Conservation (phyloP, 164 flowering plant species). For the Sextonia rubra region DNA sequence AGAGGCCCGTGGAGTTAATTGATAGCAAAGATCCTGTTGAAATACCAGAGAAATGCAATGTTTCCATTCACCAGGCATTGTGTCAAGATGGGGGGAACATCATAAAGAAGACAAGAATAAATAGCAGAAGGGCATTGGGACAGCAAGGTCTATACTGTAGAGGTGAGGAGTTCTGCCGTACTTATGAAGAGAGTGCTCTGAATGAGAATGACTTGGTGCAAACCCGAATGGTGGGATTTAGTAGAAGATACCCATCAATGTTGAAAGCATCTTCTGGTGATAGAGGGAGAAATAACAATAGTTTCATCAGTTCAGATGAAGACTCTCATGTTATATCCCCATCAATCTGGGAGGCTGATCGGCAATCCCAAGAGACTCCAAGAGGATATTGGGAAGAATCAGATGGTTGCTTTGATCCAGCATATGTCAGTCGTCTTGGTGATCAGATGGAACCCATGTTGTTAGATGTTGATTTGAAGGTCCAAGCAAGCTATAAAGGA, state of each 20-base stretch:
- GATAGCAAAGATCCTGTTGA: constrained; percentile 18
- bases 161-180: constrained; percentile 23
- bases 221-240: constrained; percentile 22
- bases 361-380: constrained; percentile 23
- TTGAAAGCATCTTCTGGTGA: constrained; percentile 27
- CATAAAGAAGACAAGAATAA: neutral
- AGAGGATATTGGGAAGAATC: constrained; percentile 49
- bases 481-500: constrained; percentile 55
- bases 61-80: constrained; percentile 20
- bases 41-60: constrained; percentile 14
- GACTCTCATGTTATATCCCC: constrained; percentile 12
- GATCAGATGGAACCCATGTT: constrained; percentile 36
- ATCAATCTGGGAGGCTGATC: constrained; percentile 32
- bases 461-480: constrained; percentile 75
- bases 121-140: constrained; percentile 18
- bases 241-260: constrained; percentile 25
- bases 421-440: constrained; percentile 33
- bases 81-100: constrained; percentile 24
- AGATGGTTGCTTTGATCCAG: constrained; percentile 35
- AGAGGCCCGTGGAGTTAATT: constrained; percentile 28
- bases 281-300: constrained; percentile 13
- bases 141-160: constrained; percentile 21
- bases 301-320: constrained; percentile 38
- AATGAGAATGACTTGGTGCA: constrained; percentile 26
- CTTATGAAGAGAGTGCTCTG: constrained; percentile 24